Conservation (phyloP, 371 early-diverging fungal genomes). For the Neoconidiobolus thromboides region DNA sequence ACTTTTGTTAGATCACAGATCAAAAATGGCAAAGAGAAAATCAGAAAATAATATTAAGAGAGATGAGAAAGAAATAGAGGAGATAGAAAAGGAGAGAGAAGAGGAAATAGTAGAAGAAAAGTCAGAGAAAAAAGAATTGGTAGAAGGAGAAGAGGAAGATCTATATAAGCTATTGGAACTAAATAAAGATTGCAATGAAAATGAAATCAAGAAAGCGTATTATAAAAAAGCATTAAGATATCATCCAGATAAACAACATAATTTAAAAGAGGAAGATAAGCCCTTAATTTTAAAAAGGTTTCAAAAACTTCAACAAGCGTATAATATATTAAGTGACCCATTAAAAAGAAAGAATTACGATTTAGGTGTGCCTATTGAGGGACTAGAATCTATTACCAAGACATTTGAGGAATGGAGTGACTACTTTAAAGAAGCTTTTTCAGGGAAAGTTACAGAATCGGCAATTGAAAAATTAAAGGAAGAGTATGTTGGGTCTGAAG, state of each 20-base stretch:
- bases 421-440: constrained; percentile 68
- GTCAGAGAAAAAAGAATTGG: too few species aligned
- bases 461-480: constrained; percentile 47
- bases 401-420: constrained; percentile 49
- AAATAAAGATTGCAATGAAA: constrained; percentile 36
- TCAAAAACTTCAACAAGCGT: constrained; percentile 86
- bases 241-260: constrained; percentile 75
- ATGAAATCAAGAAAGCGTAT: constrained; percentile 80
- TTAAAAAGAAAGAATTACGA: constrained; percentile 72
- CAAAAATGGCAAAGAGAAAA: too few species aligned
- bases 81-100: too few species aligned
- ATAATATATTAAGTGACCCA: constrained; percentile 80
- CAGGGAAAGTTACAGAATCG: constrained; percentile 49
- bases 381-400: constrained; percentile 15
- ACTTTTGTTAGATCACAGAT: too few species aligned
- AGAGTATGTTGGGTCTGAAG: constrained; percentile 57
- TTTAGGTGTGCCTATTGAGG: too few species aligned
- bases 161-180: too few species aligned
- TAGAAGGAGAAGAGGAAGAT: too few species aligned
- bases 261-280: constrained; percentile 51
- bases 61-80: too few species aligned
- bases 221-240: constrained; percentile 78
- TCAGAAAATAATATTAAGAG: too few species aligned
- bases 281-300: constrained; percentile 18
- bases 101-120: too few species aligned